These are phyloP conservation scores for Cyberlindnera mycetangii DNA, from an alignment of 805 yeast species.

Conservation along the genomic window DNA sequence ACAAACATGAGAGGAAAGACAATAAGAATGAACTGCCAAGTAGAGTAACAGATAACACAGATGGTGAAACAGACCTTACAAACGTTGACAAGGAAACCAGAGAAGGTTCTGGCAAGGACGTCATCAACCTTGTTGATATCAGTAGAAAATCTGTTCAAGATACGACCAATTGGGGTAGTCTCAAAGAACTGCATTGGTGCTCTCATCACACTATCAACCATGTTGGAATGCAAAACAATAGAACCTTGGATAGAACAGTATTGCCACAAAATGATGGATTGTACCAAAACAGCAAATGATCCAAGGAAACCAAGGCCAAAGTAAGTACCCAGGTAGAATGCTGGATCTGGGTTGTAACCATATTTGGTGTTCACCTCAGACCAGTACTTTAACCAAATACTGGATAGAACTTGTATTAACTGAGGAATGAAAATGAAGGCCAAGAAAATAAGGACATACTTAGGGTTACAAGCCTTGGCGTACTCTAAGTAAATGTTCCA, in stretches of 20 bases:
- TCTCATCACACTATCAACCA: conserved; percentile 72
- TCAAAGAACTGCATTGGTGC: conserved; percentile 97
- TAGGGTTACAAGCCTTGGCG: conserved; percentile 81
- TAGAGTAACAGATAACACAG: conserved; percentile 74
- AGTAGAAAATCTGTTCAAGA: conserved; percentile 85
- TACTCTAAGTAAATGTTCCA: conserved; percentile 82
- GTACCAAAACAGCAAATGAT: conserved; percentile 57
- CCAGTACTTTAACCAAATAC: conserved; percentile 97
- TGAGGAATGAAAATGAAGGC: conserved; percentile 54
- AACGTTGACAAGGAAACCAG: conserved; percentile 61
- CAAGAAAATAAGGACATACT: conserved; percentile 57
- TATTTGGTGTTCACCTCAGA: conserved; percentile 76
- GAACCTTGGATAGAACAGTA: conserved; percentile 85
- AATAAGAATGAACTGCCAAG: conserved; percentile 80
- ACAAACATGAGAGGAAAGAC: conserved; percentile 65
- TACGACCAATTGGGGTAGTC: conserved; percentile 92
- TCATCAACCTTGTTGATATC: conserved; percentile 91
- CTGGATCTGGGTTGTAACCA: conserved; percentile 73
- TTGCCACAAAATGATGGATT: conserved; percentile 71
- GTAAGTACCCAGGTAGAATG: conserved; percentile 71
- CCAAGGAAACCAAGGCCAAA: conserved; percentile 69
- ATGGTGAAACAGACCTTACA: conserved; percentile 72
- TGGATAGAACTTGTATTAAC: conserved; percentile 62
- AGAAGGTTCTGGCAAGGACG: conserved; percentile 63
- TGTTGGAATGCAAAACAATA: conserved; percentile 62